Evolutionary conservation across 148 eudicot species (phyloP).

Genomic region (Silene uniflora): DNA sequence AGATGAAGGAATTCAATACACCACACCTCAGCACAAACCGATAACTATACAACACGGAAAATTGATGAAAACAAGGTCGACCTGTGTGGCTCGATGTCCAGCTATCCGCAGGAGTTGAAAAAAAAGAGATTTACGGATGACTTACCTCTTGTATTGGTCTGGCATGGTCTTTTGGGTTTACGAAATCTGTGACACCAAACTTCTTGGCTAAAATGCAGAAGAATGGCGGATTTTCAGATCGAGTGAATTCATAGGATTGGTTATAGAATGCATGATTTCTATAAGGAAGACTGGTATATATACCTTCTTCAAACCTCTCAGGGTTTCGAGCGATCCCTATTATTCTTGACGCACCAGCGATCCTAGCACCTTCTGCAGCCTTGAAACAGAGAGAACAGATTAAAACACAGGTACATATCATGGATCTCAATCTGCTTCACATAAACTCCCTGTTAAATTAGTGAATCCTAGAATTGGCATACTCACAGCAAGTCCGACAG

Average conservation of each 20-base stretch:
- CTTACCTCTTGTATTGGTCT: slow-evolving; percentile 62
- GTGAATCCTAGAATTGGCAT: not conserved
- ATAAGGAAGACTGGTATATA: not conserved
- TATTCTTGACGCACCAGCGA: slow-evolving; percentile 34
- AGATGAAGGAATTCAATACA: not conserved
- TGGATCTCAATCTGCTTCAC: not conserved
- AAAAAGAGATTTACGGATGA: not conserved
- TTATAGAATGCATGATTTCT: not conserved
- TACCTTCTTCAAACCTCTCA: slow-evolving; percentile 40
- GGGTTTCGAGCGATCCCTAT: slow-evolving; percentile 36
- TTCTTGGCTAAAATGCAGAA: slow-evolving; percentile 45
- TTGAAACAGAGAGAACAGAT: not conserved
- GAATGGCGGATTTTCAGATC: not conserved
- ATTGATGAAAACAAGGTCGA: not conserved
- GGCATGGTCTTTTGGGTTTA: slow-evolving; percentile 60
- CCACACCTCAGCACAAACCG: not conserved
- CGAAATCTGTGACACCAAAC: slow-evolving; percentile 69
- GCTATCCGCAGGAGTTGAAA: no score
- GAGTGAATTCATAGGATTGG: not conserved
- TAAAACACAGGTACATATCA: not conserved
- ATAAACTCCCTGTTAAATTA: not conserved
- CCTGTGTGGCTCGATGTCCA: not conserved
- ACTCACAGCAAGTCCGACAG: slow-evolving; percentile 91
- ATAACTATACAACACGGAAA: not conserved
- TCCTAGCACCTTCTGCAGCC: slow-evolving; percentile 43